Percentiles rank a stretch among this genome's conserved stretches.
Conservation (phyloP, 2,329 filamentous ascomycete genomes). For the Ophiostoma angusticollis region DNA sequence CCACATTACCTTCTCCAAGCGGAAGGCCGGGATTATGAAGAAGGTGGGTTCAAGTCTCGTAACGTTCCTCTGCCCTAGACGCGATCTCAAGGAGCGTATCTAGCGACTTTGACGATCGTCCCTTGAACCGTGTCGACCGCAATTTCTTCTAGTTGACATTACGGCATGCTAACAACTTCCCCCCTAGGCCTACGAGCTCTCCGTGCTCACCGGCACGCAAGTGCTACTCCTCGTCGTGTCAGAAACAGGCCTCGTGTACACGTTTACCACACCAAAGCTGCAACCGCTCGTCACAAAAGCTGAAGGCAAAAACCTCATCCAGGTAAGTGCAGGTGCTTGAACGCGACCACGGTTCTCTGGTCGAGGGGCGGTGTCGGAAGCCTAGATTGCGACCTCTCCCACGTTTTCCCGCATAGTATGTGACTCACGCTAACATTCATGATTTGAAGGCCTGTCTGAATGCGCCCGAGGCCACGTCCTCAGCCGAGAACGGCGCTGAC, state of each 20-base stretch:
- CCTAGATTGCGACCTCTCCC: too few species aligned
- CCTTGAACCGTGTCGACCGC: too few species aligned
- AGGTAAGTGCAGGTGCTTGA: too few species aligned
- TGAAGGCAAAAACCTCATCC: constrained; percentile 97
- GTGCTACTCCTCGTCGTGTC: constrained; percentile 93
- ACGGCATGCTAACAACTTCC: constrained; percentile 7
- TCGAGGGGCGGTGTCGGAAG: too few species aligned
- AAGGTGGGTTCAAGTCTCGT: constrained; percentile 54
- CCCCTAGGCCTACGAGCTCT: constrained; percentile 78
- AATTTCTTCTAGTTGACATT: background rate
- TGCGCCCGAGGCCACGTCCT: constrained; percentile 75
- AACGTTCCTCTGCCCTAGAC: too few species aligned
- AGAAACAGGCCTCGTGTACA: constrained; percentile 94
- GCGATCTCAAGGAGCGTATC: background rate
- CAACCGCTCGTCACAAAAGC: constrained; percentile 97
- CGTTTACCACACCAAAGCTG: constrained; percentile 95
- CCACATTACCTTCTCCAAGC: constrained; percentile 99
- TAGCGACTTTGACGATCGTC: background rate
- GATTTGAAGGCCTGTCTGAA: constrained; percentile 77
- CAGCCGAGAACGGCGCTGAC: constrained; percentile 70
- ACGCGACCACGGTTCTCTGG: too few species aligned
- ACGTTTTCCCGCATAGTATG: too few species aligned
- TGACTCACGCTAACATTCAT: constrained; percentile 23
- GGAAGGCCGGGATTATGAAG: constrained; percentile 99
- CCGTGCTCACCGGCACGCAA: constrained; percentile 94